Percentiles rank a stretch among this genome's conserved stretches.
These are phyloP conservation scores for Alectoria sarmentosa DNA, from an alignment of 495 filamentous ascomycete species.

Conservation along the genomic window DNA sequence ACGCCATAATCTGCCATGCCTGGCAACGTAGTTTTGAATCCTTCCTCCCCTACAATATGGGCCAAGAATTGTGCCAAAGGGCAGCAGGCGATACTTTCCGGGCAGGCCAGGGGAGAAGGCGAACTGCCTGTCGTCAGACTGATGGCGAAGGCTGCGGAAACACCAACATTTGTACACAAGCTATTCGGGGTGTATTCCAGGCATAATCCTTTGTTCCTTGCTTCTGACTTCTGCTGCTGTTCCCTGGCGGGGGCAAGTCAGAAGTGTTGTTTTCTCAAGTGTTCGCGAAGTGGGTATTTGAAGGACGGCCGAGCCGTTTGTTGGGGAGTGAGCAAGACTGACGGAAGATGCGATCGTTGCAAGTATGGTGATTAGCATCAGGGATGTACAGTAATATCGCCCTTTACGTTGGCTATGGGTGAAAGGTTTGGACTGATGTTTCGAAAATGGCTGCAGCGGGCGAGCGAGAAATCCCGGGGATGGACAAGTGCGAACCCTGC, in stretches of 20 bases:
- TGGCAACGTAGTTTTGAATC: neutral
- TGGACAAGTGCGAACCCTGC: conserved; percentile 15
- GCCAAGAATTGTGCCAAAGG: neutral
- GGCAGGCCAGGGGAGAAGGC: neutral
- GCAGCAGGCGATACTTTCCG: neutral
- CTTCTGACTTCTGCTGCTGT: conserved; percentile 1
- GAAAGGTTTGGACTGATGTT: neutral
- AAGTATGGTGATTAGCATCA: neutral
- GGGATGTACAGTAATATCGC: neutral
- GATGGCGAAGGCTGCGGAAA: neutral
- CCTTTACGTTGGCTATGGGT: neutral
- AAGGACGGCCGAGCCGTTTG: conserved; percentile 7
- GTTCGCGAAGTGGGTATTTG: conserved; percentile 4
- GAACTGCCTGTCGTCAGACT: conserved; percentile 4
- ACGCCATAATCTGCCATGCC: conserved; percentile 75
- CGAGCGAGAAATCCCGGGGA: conserved; percentile 14
- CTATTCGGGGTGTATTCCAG: neutral
- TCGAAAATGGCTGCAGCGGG: conserved; percentile 6
- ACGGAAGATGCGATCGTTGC: conserved; percentile 8
- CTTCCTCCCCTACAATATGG: neutral
- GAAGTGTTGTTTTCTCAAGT: neutral
- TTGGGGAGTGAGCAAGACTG: conserved; percentile 1
- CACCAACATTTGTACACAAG: neutral
- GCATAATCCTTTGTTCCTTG: neutral
- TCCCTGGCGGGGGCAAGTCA: neutral